Conservation (phyloP, 2,329 filamentous ascomycete genomes). For the Colletotrichum nymphaeae region DNA sequence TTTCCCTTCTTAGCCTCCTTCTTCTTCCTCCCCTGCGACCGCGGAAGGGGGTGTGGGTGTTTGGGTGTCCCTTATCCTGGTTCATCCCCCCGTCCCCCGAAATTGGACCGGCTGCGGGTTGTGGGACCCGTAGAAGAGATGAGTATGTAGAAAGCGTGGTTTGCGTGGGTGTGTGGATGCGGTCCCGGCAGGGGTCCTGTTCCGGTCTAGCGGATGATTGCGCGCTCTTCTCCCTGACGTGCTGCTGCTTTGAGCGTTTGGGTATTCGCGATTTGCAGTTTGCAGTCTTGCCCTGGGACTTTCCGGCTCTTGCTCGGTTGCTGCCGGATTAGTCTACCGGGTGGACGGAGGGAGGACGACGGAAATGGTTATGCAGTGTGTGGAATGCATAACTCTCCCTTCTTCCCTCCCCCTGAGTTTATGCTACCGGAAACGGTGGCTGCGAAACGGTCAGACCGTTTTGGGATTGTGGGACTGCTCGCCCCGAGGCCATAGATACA, state of each 20-base stretch:
- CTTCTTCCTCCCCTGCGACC: not conserved
- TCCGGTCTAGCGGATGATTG: conserved; percentile 12
- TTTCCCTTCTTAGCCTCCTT: not conserved
- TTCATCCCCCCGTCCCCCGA: conserved; percentile 5
- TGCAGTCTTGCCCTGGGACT: not conserved
- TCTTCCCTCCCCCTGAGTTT: not conserved
- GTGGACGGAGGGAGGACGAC: not conserved
- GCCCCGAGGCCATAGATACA: too few relatives aligned
- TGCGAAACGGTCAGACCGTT: not conserved
- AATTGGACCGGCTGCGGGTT: conserved; percentile 26
- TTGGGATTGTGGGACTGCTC: not conserved
- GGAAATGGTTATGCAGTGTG: not conserved
- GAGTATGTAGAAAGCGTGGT: not conserved
- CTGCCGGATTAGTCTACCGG: conserved; percentile 22
- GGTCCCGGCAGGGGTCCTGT: not conserved
- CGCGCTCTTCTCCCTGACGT: not conserved
- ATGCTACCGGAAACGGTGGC: conserved; percentile 21
- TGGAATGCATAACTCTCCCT: not conserved
- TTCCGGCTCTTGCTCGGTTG: conserved; percentile 26
- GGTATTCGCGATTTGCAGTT: too few relatives aligned
- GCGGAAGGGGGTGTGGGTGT: not conserved
- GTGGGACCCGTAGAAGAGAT: conserved; percentile 5
- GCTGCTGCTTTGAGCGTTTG: not conserved
- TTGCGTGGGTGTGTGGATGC: not conserved
- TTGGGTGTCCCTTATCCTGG: not conserved